Percentiles rank a stretch among this genome's conserved stretches.
phyloP scores from a whole-genome alignment of 2,329 filamentous ascomycete species.

The Phaeosphaeria sp. region DNA sequence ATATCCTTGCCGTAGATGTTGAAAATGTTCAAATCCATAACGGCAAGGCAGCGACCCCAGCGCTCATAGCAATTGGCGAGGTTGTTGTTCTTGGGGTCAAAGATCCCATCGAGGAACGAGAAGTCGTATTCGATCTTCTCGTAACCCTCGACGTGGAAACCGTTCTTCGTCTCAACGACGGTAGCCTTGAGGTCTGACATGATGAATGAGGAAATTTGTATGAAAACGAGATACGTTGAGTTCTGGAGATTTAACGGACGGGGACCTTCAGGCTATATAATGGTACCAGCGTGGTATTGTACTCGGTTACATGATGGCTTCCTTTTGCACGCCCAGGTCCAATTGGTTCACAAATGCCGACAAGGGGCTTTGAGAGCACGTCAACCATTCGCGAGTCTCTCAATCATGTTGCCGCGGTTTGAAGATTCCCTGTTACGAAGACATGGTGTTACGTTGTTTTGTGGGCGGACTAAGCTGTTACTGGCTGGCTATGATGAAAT shows the following conservation, averaged over 20 bases:
- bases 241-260: slow-evolving; percentile 20
- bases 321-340: slow-evolving; percentile 23
- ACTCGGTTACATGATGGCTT: slow-evolving; percentile 15
- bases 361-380: slow-evolving; percentile 23
- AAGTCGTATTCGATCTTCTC: slow-evolving; percentile 81
- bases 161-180: slow-evolving; percentile 67
- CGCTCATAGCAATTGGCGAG: slow-evolving; percentile 69
- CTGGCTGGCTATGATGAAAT: slow-evolving; percentile 42
- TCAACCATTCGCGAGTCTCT: slow-evolving; percentile 34
- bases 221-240: slow-evolving; percentile 31
- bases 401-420: slow-evolving; percentile 24
- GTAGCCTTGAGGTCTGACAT: slow-evolving; percentile 74
- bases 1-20: slow-evolving; percentile 71
- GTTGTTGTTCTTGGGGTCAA: slow-evolving; percentile 65
- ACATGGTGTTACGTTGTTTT: slow-evolving; percentile 24
- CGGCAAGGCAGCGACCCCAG: slow-evolving; percentile 70
- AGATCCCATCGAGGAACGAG: slow-evolving; percentile 73
- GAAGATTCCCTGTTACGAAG: slow-evolving; percentile 30
- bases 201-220: slow-evolving; percentile 24
- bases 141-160: slow-evolving; percentile 74
- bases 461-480: slow-evolving; percentile 31
- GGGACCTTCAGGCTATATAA: slow-evolving; percentile 27
- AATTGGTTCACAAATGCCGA: slow-evolving; percentile 31
- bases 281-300: slow-evolving; percentile 13
- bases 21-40: slow-evolving; percentile 76